These are phyloP conservation scores for Cryomyces minteri DNA, from an alignment of 495 filamentous ascomycete genomes.

Conservation along the genomic window DNA sequence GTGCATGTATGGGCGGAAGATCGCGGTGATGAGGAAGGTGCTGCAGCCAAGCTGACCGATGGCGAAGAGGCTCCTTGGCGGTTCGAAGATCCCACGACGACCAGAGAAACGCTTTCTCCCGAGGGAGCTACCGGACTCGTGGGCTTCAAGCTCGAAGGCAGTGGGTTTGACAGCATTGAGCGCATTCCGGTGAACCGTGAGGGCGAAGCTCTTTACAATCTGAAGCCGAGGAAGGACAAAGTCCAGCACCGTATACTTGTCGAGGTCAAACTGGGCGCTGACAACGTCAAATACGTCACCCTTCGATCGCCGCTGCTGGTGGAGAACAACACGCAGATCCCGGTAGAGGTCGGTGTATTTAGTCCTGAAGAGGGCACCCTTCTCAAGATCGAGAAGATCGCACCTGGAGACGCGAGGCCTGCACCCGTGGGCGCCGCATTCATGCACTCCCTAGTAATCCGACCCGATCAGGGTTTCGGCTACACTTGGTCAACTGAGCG, in stretches of 20 bases:
- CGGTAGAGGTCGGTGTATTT: slow-evolving; percentile 85
- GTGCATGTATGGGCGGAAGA: slow-evolving; percentile 56
- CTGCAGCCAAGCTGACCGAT: slow-evolving; percentile 66
- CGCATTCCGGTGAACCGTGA: slow-evolving; percentile 85
- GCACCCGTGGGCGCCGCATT: slow-evolving; percentile 86
- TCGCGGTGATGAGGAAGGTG: slow-evolving; percentile 33
- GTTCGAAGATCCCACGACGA: slow-evolving; percentile 86
- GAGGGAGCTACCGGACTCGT: slow-evolving; percentile 64
- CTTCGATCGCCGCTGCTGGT: slow-evolving; percentile 87
- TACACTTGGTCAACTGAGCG: slow-evolving; percentile 84
- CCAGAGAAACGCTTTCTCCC: slow-evolving; percentile 75
- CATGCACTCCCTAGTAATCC: slow-evolving; percentile 73
- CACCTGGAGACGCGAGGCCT: slow-evolving; percentile 78
- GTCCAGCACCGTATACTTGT: slow-evolving; percentile 80
- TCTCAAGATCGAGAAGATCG: slow-evolving; percentile 93
- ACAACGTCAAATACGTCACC: slow-evolving; percentile 96
- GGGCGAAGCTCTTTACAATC: slow-evolving; percentile 72
- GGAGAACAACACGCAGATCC: slow-evolving; percentile 96
- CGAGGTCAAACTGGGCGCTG: slow-evolving; percentile 71
- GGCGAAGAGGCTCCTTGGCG: slow-evolving; percentile 89
- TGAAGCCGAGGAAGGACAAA: slow-evolving; percentile 66
- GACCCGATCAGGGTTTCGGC: slow-evolving; percentile 92
- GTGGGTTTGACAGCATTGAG: slow-evolving; percentile 77
- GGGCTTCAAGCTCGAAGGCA: slow-evolving; percentile 71
- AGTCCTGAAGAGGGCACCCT: slow-evolving; percentile 77